Evolutionary conservation across 176 grass and related monocot genomes (phyloP).

Genomic region (Musa acuminata): DNA sequence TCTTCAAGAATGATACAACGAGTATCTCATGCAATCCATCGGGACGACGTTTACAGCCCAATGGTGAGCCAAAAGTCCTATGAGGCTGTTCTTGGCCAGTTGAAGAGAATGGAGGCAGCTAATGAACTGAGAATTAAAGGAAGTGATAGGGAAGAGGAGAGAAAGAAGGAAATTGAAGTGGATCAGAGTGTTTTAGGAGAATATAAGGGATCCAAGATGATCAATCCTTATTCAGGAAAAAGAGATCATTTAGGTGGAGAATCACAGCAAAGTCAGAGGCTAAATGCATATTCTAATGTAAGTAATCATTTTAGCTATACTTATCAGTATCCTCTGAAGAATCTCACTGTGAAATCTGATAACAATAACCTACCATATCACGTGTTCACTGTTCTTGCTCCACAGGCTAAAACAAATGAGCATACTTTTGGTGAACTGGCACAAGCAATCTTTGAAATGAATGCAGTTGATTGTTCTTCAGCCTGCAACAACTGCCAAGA

Average conservation of each 20-base stretch:
- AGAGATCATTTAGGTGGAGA: neutral
- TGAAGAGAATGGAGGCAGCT: neutral
- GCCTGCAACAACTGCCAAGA: neutral
- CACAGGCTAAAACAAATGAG: slow-evolving; percentile 11
- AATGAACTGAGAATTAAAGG: neutral
- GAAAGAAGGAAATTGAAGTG: too few species aligned
- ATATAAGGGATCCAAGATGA: neutral
- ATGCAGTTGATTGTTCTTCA: neutral
- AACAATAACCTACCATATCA: neutral
- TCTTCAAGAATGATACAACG: slow-evolving; percentile 3
- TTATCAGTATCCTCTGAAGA: neutral
- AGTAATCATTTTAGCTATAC: neutral
- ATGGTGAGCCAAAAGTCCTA: neutral
- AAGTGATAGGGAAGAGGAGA: neutral
- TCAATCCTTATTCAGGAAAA: neutral
- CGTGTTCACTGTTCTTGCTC: neutral
- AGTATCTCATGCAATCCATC: slow-evolving; percentile 23
- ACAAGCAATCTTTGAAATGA: slow-evolving; percentile 5
- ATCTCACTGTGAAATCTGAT: neutral
- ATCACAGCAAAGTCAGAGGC: neutral
- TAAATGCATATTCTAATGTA: slow-evolving; percentile 14
- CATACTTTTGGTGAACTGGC: neutral
- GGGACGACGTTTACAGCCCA: slow-evolving; percentile 17
- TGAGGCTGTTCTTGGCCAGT: slow-evolving; percentile 2
- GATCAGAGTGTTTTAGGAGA: neutral